A percentile compares a stretch with the other conserved stretches of the same genome.
Conservation (phyloP, 768 basidiomycete genomes). For the Termitomyces sp. region DNA sequence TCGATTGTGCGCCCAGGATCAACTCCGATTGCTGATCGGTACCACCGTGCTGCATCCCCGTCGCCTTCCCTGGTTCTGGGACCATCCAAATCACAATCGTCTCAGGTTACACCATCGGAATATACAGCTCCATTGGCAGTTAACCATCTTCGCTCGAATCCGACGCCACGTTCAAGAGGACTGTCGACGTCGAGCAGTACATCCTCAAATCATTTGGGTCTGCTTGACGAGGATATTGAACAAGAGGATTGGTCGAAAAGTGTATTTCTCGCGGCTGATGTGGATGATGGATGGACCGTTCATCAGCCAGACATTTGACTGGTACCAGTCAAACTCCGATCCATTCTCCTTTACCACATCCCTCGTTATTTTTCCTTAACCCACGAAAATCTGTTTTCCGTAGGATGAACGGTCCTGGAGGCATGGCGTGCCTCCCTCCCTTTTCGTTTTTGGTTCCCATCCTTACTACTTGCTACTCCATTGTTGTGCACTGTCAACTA, state of each 20-base stretch:
- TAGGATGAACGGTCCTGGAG: slow-evolving; percentile 7
- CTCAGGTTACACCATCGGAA: slow-evolving; percentile 13
- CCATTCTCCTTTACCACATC: background rate
- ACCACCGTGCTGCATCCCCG: slow-evolving; percentile 22
- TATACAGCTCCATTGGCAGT: slow-evolving; percentile 15
- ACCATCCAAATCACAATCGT: slow-evolving; percentile 21
- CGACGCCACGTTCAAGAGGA: slow-evolving; percentile 19
- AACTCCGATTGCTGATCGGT: slow-evolving; percentile 39
- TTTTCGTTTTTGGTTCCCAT: background rate
- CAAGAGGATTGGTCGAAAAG: slow-evolving; percentile 73
- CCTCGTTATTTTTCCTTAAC: background rate
- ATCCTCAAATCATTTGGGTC: slow-evolving; percentile 47
- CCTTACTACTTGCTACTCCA: background rate
- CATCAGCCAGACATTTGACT: background rate
- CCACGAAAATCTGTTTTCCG: slow-evolving; percentile 1
- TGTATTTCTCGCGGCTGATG: slow-evolving; percentile 69
- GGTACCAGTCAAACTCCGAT: background rate
- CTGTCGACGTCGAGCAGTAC: slow-evolving; percentile 31
- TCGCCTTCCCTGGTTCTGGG: slow-evolving; percentile 17
- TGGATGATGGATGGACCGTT: slow-evolving; percentile 32
- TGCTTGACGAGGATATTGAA: slow-evolving; percentile 41
- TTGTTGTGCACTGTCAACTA: background rate
- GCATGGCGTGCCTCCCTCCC: slow-evolving; percentile 6
- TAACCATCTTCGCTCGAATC: slow-evolving; percentile 25
- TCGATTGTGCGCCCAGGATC: slow-evolving; percentile 19